Percentiles rank a stretch among this genome's conserved stretches.
These are phyloP conservation scores for Hymenotorrendiella dingleyae DNA, from an alignment of 2,329 filamentous ascomycete species.

Conservation along the genomic window DNA sequence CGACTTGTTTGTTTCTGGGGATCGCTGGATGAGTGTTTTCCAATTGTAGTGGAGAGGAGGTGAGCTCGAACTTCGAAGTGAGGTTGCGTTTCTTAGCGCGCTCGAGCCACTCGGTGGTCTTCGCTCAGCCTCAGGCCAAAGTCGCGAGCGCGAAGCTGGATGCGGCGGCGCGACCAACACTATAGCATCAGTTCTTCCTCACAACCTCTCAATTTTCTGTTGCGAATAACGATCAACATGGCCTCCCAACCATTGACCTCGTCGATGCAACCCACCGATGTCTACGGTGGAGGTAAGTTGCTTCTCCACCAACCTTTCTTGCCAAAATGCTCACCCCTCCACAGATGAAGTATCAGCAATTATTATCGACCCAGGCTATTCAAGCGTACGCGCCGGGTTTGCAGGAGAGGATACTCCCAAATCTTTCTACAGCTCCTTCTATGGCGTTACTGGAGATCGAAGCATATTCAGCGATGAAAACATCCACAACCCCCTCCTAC, in stretches of 20 bases:
- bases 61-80: neutral
- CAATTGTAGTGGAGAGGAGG: no score
- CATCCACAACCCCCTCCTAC: slow-evolving; percentile 64
- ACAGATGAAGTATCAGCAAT: slow-evolving; percentile 95
- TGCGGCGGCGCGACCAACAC: no score
- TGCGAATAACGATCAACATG: slow-evolving; percentile 33
- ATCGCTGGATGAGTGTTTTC: no score
- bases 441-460: slow-evolving; percentile 55
- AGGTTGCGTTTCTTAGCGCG: neutral
- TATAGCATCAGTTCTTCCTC: no score
- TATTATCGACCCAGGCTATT: slow-evolving; percentile 91
- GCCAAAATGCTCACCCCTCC: slow-evolving; percentile 7
- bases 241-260: slow-evolving; percentile 51
- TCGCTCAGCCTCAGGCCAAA: no score
- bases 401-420: slow-evolving; percentile 97
- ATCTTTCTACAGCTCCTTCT: slow-evolving; percentile 84
- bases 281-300: slow-evolving; percentile 55
- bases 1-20: no score
- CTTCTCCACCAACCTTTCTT: slow-evolving; percentile 2
- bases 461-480: slow-evolving; percentile 84
- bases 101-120: no score
- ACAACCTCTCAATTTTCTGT: neutral
- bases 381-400: slow-evolving; percentile 86
- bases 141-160: no score
- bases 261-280: slow-evolving; percentile 53